Evolutionary conservation across 1,284 basidiomycete species (phyloP).

Genomic region (Golubevia sp.): DNA sequence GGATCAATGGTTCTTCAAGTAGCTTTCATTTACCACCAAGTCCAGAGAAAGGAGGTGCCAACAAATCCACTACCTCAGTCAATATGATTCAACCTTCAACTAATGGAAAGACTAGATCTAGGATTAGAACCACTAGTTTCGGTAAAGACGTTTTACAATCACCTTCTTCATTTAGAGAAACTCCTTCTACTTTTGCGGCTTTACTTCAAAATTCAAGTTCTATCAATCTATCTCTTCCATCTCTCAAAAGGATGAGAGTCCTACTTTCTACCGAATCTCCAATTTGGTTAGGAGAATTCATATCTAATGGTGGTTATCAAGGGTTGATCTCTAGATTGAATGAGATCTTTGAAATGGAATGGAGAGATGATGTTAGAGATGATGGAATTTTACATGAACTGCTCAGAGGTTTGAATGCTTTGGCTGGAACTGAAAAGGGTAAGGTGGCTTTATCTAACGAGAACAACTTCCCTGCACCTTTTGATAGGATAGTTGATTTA

Average conservation of each 20-base stretch:
- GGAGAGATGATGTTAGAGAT: slow-evolving; percentile 98
- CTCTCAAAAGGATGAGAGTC: slow-evolving; percentile 40
- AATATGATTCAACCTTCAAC: neutral
- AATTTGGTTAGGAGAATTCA: slow-evolving; percentile 90
- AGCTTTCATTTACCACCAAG: neutral
- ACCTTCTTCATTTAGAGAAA: too few species aligned
- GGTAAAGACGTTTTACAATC: too few species aligned
- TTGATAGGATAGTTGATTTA: slow-evolving; percentile 77
- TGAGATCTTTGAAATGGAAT: slow-evolving; percentile 91
- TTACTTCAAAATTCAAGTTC: slow-evolving; percentile 56
- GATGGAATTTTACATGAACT: slow-evolving; percentile 91
- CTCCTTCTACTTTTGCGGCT: slow-evolving; percentile 2
- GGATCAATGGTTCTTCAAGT: neutral
- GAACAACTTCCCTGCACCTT: slow-evolving; percentile 85
- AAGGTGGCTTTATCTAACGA: slow-evolving; percentile 74
- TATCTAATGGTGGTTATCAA: slow-evolving; percentile 80
- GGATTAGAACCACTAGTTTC: too few species aligned
- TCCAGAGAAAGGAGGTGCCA: neutral
- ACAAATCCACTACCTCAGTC: neutral
- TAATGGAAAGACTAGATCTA: neutral
- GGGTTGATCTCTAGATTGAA: slow-evolving; percentile 82
- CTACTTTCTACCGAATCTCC: slow-evolving; percentile 45
- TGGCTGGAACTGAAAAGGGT: slow-evolving; percentile 82
- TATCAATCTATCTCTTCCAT: slow-evolving; percentile 10
- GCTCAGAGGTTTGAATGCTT: slow-evolving; percentile 87